Base-by-base conservation (phyloP, 257 asterid species). In the Nicotiana tabacum region DNA sequence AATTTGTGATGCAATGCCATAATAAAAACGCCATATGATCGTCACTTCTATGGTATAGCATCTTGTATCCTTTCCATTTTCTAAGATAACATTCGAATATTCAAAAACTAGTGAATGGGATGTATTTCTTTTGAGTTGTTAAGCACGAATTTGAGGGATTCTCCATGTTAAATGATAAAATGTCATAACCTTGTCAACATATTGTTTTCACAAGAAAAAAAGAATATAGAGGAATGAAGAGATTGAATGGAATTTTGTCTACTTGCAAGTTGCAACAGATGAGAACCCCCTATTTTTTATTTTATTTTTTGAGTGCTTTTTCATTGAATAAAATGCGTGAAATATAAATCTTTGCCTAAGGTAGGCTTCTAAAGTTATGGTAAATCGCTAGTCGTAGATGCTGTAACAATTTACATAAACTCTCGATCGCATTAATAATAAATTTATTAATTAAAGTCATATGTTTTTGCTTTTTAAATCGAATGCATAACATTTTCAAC, bases 81-180 rank as follows among this genome's bases (percentile, higher is more conserved):
- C 27, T 61, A 62, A 35, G 74, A 79, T 79, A 39, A 79, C 32
- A 37, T 61, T 33, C 58, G 81, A 72, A 82, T 72, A 60, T 82
- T 12, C 76, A 60, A 82, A 72, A 82, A 60, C 32, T 43, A 32
- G 69, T 82, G 76, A 77, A 46, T 67, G 29, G 18, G 24, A 70
- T 69, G 27, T 72, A 61, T 55, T 46, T 16, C 43, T 76, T 74
- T 82, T 82, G 85, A 82, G 82, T 76, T 82, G 85, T 18, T 51
- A 82, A 43, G 82, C 85, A 82, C 24, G 74, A 74, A 60, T 61
- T 9, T 66, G 58, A 6, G 4, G 81, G 69, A 76, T 76, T 57
- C 77, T 77, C 81, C 48, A n/a, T 82, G 30, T 56, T 60, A 69
- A 68, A 37, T 24, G 51, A 60, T 17, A 24, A 37, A 74, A 74